Conservation (phyloP, 495 filamentous ascomycete species). For the Trichoderma reesei region DNA sequence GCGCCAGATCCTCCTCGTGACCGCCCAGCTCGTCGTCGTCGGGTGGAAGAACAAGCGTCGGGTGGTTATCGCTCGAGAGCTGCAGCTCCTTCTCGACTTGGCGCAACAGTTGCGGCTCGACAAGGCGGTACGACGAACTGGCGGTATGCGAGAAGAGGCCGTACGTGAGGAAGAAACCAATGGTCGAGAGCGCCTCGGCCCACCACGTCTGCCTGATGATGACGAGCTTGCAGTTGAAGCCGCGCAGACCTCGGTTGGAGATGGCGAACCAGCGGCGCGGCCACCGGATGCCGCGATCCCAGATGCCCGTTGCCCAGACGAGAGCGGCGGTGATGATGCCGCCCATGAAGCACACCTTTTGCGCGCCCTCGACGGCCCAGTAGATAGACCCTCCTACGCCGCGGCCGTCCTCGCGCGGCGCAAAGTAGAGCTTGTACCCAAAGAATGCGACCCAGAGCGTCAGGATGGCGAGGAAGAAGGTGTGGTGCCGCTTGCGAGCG, state of each 20-base stretch:
- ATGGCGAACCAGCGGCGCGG: slow-evolving; percentile 81
- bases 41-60: slow-evolving; percentile 29
- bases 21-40: slow-evolving; percentile 43
- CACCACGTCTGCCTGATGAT: slow-evolving; percentile 76
- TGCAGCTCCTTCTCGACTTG: slow-evolving; percentile 43
- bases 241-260: slow-evolving; percentile 79
- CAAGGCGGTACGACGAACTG: slow-evolving; percentile 55
- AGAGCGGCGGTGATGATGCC: slow-evolving; percentile 73
- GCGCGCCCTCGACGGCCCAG: slow-evolving; percentile 82
- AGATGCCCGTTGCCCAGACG: slow-evolving; percentile 89
- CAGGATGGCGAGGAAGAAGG: slow-evolving; percentile 82
- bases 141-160: slow-evolving; percentile 54
- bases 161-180: slow-evolving; percentile 68
- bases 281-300: slow-evolving; percentile 91
- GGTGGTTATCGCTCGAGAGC: slow-evolving; percentile 29
- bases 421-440: slow-evolving; percentile 75
- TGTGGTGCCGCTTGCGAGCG: slow-evolving; percentile 81
- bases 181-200: slow-evolving; percentile 58
- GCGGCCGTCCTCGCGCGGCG: slow-evolving; percentile 79
- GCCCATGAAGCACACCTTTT: slow-evolving; percentile 80
- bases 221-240: slow-evolving; percentile 92
- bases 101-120: slow-evolving; percentile 44
- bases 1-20: slow-evolving; percentile 76
- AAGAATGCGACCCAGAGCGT: slow-evolving; percentile 73
- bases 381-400: slow-evolving; percentile 89